Evolutionary conservation across 2,329 filamentous ascomycete species (phyloP), one percentile per base, ranked within the genome.

Genomic region (Colletotrichum sp.): DNA sequence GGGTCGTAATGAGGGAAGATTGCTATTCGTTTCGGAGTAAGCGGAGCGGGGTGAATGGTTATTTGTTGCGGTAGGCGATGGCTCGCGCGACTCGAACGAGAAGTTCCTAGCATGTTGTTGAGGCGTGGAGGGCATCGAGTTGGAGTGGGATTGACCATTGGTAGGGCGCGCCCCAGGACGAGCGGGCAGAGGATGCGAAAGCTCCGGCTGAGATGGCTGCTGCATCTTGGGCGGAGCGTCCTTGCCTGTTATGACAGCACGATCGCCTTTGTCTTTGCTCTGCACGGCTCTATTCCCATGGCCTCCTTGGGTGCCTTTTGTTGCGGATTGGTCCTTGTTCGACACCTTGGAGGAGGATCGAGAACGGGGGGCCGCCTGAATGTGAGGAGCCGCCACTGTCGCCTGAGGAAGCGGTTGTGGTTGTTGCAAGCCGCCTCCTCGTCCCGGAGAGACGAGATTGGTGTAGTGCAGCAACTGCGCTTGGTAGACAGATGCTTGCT

Each of bases 81-180:
- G 96, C 77, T 92, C 90, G 77, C 90, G 91, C 64, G 96, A 97
- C 82, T 93, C 92, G 80, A 94, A 94, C 4, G 94, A 94, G 81
- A 97, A 94, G 80, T 96, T 93, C 75, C 95, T 93, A 78, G 96
- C 92, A 85, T 95, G 94, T 83, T 98, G 96, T 81, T 96, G 95
- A 10, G 96, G 97, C 5, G 96, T 98, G 2, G 96, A 97, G 2
- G 96, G 96, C 65, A 98, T 95, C 10, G 96, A 98, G 83, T 91
- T 98, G 28, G 96, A 97, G 82, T 97, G 89, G 16, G 85, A 80
- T 70, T 84, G 82, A 32, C 80, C 65, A 30, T 76, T 70, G 43
- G 70, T 80, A 30, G 78, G 79, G 43, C 81, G 81, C 8, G 73
- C 75, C 56, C 78, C 76, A 74, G 79, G 78, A 30, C 80, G 77